A percentile compares a stretch with the other conserved stretches of the same genome.
Conservation (phyloP, 441 rosid species). For the Euphorbia neoarborescens region DNA sequence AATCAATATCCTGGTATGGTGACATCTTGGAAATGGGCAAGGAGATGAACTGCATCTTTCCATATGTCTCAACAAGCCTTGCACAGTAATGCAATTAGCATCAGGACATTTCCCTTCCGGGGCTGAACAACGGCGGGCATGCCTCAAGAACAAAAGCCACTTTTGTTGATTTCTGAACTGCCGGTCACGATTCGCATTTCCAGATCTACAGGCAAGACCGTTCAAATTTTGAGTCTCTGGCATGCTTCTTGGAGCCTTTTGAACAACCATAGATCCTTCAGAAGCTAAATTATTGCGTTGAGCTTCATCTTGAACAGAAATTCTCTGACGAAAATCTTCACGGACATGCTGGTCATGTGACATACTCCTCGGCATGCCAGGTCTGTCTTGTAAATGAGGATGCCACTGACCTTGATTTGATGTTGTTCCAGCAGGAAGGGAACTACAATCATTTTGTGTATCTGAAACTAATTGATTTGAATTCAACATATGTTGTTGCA, state of each 20-base stretch:
- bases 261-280: slow-evolving; percentile 52
- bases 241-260: slow-evolving; percentile 39
- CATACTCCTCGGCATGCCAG: slow-evolving; percentile 41
- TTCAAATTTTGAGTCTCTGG: slow-evolving; percentile 39
- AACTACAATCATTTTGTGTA: slow-evolving; percentile 44
- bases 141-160: slow-evolving; percentile 89
- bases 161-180: slow-evolving; percentile 71
- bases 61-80: slow-evolving; percentile 75
- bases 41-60: slow-evolving; percentile 52
- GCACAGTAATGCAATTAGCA: slow-evolving; percentile 54
- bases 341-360: slow-evolving; percentile 59
- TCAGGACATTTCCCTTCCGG: slow-evolving; percentile 93
- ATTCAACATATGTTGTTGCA: slow-evolving; percentile 64
- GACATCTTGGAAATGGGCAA: slow-evolving; percentile 80
- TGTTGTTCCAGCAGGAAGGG: slow-evolving; percentile 50
- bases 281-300: slow-evolving; percentile 62
- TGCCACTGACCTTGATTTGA: slow-evolving; percentile 63
- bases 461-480: slow-evolving; percentile 51
- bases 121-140: slow-evolving; percentile 81
- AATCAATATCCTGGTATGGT: slow-evolving; percentile 61
- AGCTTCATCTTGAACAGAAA: slow-evolving; percentile 71
- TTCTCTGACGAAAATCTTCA: slow-evolving; percentile 72
- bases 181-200: slow-evolving; percentile 56
- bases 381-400: slow-evolving; percentile 52
- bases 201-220: slow-evolving; percentile 43